Percentiles rank a stretch among this genome's conserved stretches.
These are phyloP conservation scores for Phytophthora idaei DNA, from an alignment of 352 stramenopile genomes.

Conservation along the genomic window DNA sequence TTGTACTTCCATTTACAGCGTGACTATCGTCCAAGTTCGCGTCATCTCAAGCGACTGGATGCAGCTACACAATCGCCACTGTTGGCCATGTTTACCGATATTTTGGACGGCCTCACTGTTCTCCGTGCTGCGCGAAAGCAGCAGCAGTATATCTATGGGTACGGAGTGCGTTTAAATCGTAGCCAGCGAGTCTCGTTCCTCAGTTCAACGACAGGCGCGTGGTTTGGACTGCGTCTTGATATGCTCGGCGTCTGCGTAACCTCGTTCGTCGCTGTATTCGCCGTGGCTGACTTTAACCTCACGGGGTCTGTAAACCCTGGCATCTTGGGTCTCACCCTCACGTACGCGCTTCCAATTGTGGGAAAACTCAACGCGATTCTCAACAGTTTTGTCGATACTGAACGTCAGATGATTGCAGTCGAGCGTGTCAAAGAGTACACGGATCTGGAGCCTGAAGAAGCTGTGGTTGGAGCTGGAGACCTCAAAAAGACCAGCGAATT, in stretches of 20 bases:
- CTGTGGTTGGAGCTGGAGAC: slow-evolving; percentile 16
- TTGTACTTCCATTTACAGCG: slow-evolving; percentile 72
- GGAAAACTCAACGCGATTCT: slow-evolving; percentile 88
- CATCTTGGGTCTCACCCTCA: slow-evolving; percentile 89
- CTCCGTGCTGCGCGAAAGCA: slow-evolving; percentile 66
- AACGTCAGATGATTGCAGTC: slow-evolving; percentile 93
- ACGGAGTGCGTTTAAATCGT: slow-evolving; percentile 54
- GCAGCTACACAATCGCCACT: slow-evolving; percentile 79
- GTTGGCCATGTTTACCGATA: slow-evolving; percentile 74
- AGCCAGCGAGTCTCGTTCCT: slow-evolving; percentile 85
- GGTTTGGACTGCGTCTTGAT: slow-evolving; percentile 88
- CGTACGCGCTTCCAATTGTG: slow-evolving; percentile 89
- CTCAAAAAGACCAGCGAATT: slow-evolving; percentile 14
- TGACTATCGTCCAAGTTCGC: slow-evolving; percentile 72
- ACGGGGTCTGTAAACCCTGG: slow-evolving; percentile 65
- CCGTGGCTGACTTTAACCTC: slow-evolving; percentile 71
- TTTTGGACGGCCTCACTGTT: slow-evolving; percentile 68
- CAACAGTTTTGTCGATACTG: slow-evolving; percentile 86
- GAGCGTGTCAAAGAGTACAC: slow-evolving; percentile 90
- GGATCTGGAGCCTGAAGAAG: slow-evolving; percentile 57
- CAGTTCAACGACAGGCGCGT: slow-evolving; percentile 69
- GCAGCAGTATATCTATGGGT: slow-evolving; percentile 43
- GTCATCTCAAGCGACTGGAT: slow-evolving; percentile 75
- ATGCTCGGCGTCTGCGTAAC: slow-evolving; percentile 84
- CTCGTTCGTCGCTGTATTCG: slow-evolving; percentile 79